Evolutionary conservation across 805 yeast genomes (phyloP).

Genomic region (Priceomyces carsonii): DNA sequence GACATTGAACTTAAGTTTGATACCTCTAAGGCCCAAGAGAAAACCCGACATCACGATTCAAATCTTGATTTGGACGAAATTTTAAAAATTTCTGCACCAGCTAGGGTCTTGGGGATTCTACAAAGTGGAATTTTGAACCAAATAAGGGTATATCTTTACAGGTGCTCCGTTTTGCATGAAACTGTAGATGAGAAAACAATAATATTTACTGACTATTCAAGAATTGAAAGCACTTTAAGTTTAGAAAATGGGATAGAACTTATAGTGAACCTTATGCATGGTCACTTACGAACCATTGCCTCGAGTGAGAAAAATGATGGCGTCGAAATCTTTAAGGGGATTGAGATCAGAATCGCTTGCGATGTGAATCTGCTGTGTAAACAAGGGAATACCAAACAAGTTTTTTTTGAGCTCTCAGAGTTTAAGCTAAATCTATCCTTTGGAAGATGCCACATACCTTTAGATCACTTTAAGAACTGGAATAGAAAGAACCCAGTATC

Average conservation of each 20-base stretch:
- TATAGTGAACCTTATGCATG: constrained; percentile 19
- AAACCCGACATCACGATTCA: too few relatives aligned
- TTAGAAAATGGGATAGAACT: constrained; percentile 16
- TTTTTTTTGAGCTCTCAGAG: not conserved
- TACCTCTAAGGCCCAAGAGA: too few relatives aligned
- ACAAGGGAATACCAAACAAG: not conserved
- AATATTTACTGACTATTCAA: constrained; percentile 22
- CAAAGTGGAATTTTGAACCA: constrained; percentile 22
- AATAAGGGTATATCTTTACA: constrained; percentile 23
- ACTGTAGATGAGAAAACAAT: constrained; percentile 13
- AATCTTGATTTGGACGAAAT: not conserved
- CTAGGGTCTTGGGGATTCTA: not conserved
- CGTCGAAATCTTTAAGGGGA: constrained; percentile 22
- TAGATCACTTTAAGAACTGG: not conserved
- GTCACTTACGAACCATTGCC: constrained; percentile 16
- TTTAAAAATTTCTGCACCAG: not conserved
- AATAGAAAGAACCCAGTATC: not conserved
- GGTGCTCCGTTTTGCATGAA: constrained; percentile 12
- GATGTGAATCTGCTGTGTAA: constrained; percentile 9
- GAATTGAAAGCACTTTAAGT: constrained; percentile 17
- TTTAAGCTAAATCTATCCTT: constrained; percentile 9
- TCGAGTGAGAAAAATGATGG: constrained; percentile 12
- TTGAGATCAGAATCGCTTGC: constrained; percentile 22
- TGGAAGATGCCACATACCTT: constrained; percentile 19
- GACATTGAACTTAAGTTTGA: constrained; percentile 16